Base-by-base conservation (phyloP, 2,329 filamentous ascomycete genomes). In the Acrocalymma vagum region DNA sequence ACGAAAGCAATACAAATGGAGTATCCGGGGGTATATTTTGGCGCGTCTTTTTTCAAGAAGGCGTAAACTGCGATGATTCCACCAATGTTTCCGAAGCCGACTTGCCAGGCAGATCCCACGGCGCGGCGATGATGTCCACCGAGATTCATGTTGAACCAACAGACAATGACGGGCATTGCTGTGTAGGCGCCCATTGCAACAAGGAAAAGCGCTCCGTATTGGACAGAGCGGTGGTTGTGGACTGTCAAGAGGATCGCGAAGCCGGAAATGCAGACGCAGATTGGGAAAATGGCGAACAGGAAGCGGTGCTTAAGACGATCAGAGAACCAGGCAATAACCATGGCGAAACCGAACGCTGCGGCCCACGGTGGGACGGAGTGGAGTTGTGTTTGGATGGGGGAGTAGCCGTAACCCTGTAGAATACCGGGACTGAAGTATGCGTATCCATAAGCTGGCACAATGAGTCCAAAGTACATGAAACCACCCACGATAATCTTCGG, bases 121-220 rank as follows among this genome's bases (percentile, higher is more conserved):
- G 72, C 63, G 26, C 78, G 69, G 3, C 77, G 62, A 44, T 78
- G 76, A 42, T 80, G 78, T 2, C 76, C 74, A 9, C 76, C 72
- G 1, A 80, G 65, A 41, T 81, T 80, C 76, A 79, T 78, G 37
- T 77, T 78, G 65, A 78, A 78, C 76, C 77, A 80, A 49, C 78
- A 80, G 5, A 76, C 71, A 28, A 91, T 83, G 20, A 96, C 85
- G 0, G 93, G 91, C 87, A 96, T 92, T n/a, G 91, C 89, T 1
- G 84, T 85, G 71, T 95, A 96, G 0, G 82, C 80, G 33, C 90
- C 90, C 73, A 85, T 85, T 2, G 88, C 86, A 33, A 95, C 83
- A 21, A 96, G 75, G 75, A 95, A 95, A 0, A 96, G 78, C 0
- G 87, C 88, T 0, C 77, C 87, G 59, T 96, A 96, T 65, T 94